Conservation (phyloP, 2,329 filamentous ascomycete species). For the Nothophaeocryptopus gaeumannii region DNA sequence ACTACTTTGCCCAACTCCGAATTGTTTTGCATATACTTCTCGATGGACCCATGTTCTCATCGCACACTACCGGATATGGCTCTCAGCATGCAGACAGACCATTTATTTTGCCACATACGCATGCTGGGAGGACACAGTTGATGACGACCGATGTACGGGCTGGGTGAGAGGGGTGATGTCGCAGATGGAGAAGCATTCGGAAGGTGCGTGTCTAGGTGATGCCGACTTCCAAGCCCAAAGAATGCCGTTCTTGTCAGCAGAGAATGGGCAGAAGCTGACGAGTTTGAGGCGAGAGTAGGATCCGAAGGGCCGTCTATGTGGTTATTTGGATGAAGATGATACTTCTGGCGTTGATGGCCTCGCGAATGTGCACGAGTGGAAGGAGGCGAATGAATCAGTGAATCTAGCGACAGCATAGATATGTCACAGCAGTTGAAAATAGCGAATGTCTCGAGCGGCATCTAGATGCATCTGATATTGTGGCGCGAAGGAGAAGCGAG, state of each 20-base stretch:
- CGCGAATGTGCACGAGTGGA: conserved; percentile 32
- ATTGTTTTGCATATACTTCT: conserved; percentile 50
- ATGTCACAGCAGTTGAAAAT: too few species aligned
- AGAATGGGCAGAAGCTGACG: conserved; percentile 44
- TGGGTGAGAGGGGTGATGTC: conserved; percentile 45
- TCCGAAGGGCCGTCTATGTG: conserved; percentile 42
- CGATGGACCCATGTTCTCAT: conserved; percentile 51
- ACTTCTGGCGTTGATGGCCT: conserved; percentile 43
- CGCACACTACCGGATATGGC: conserved; percentile 51
- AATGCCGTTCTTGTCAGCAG: conserved; percentile 50
- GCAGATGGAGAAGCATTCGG: conserved; percentile 41
- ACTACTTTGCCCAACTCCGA: conserved; percentile 48
- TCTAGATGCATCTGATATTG: background rate
- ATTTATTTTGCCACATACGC: conserved; percentile 56
- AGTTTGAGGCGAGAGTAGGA: conserved; percentile 46
- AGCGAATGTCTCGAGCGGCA: too few species aligned
- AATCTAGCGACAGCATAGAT: background rate
- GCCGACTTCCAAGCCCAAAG: conserved; percentile 51
- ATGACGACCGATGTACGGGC: conserved; percentile 44
- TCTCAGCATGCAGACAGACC: conserved; percentile 54
- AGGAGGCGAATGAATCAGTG: background rate
- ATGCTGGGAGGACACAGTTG: conserved; percentile 48
- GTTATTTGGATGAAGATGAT: conserved; percentile 49
- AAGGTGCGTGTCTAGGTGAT: conserved; percentile 56
- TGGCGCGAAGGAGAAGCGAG: background rate